A percentile compares a stretch with the other conserved stretches of the same genome.
Evolutionary conservation across 2,329 filamentous ascomycete genomes (phyloP).

Genomic region (Ascochyta fabae): DNA sequence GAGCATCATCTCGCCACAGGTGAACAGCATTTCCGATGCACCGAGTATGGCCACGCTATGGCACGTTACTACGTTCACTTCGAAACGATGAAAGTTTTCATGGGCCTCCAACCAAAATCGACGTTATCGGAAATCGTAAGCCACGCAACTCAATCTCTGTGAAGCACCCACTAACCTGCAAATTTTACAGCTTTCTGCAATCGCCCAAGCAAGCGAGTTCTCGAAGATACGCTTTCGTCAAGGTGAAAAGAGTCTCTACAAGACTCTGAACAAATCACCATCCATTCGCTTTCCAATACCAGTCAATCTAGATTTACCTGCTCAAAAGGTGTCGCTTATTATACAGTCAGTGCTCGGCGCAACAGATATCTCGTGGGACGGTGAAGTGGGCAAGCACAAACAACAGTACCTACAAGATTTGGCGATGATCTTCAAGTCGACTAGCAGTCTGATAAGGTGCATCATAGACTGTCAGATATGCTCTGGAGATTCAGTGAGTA

Average conservation of each 20-base stretch:
- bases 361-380: slow-evolving; percentile 61
- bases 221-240: slow-evolving; percentile 73
- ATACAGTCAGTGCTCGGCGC: slow-evolving; percentile 77
- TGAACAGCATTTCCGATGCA: slow-evolving; percentile 62
- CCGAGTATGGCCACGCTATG: slow-evolving; percentile 80
- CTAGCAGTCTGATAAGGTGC: slow-evolving; percentile 74
- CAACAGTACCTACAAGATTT: slow-evolving; percentile 67
- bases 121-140: slow-evolving; percentile 73
- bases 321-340: slow-evolving; percentile 79
- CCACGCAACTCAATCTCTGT: not conserved
- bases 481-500: slow-evolving; percentile 69
- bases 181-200: slow-evolving; percentile 63
- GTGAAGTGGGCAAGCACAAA: slow-evolving; percentile 62
- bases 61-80: slow-evolving; percentile 81
- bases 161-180: slow-evolving; percentile 7
- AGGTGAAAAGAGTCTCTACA: slow-evolving; percentile 72
- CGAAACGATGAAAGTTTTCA: slow-evolving; percentile 75
- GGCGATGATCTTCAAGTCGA: slow-evolving; percentile 68
- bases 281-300: slow-evolving; percentile 75
- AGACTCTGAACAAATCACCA: slow-evolving; percentile 72
- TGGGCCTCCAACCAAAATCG: slow-evolving; percentile 66
- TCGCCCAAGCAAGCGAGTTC: slow-evolving; percentile 76
- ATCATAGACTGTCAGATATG: slow-evolving; percentile 75
- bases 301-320: slow-evolving; percentile 67
- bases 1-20: slow-evolving; percentile 64